A percentile compares a stretch with the other conserved stretches of the same genome.
phyloP scores from a whole-genome alignment of 2,329 filamentous ascomycete genomes.

The Fusarium pseudoanthophilum region DNA sequence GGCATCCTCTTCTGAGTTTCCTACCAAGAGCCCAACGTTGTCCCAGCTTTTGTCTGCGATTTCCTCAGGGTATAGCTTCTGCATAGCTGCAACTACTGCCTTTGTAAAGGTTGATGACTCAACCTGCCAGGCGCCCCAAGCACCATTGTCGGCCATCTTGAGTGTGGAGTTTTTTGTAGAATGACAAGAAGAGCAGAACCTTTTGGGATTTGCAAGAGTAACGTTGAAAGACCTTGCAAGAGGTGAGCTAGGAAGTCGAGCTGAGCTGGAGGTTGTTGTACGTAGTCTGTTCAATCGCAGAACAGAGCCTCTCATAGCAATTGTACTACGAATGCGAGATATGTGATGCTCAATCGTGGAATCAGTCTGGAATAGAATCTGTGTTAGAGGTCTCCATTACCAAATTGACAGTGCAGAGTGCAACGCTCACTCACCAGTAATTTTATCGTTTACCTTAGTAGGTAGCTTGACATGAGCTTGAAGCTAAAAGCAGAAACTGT shows the following conservation, averaged over 20 bases:
- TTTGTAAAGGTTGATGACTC: conserved; percentile 57
- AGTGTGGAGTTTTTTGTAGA: background rate
- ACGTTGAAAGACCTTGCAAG: background rate
- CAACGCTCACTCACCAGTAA: background rate
- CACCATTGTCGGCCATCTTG: conserved; percentile 45
- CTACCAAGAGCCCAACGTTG: conserved; percentile 86
- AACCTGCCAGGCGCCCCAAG: conserved; percentile 55
- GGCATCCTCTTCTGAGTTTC: conserved; percentile 53
- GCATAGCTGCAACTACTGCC: conserved; percentile 81
- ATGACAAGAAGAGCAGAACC: conserved; percentile 37
- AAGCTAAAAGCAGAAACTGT: conserved; percentile 4
- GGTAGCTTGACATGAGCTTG: conserved; percentile 6
- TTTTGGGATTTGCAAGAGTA: background rate
- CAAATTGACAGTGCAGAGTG: background rate
- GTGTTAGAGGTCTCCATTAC: background rate
- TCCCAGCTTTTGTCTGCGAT: conserved; percentile 93
- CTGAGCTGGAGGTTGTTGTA: background rate
- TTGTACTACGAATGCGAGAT: background rate
- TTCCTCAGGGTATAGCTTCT: conserved; percentile 86
- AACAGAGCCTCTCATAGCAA: conserved; percentile 32
- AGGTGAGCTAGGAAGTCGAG: background rate
- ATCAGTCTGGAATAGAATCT: background rate
- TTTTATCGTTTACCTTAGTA: background rate
- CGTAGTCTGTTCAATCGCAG: conserved; percentile 21
- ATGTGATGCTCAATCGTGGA: background rate